These are phyloP conservation scores for Cercospora nicotianae DNA, from an alignment of 2,329 filamentous ascomycete genomes.

Conservation along the genomic window DNA sequence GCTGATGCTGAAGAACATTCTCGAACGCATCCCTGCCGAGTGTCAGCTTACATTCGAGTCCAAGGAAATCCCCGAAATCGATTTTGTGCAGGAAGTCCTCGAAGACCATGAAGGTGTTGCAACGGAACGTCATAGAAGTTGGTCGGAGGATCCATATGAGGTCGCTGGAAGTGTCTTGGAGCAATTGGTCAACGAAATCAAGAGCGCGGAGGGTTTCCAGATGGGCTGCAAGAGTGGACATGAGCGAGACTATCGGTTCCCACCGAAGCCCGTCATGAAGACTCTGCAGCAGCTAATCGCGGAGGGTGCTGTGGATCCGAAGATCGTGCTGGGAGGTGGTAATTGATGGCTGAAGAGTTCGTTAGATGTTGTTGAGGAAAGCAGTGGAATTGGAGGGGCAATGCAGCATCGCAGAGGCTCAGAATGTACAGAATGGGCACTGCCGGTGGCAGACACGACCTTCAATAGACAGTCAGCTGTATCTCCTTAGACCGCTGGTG, in stretches of 20 bases:
- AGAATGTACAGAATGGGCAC: neutral
- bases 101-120: conserved; percentile 6
- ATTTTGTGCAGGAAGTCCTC: conserved; percentile 18
- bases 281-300: conserved; percentile 15
- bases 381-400: neutral
- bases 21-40: conserved; percentile 28
- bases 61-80: conserved; percentile 16
- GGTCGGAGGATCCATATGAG: conserved; percentile 8
- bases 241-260: conserved; percentile 21
- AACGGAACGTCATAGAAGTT: neutral
- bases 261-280: conserved; percentile 14
- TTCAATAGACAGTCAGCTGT: neutral
- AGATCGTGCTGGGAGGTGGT: conserved; percentile 17
- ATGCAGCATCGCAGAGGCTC: neutral
- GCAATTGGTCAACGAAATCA: conserved; percentile 2
- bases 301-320: conserved; percentile 18
- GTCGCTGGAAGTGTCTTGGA: conserved; percentile 15
- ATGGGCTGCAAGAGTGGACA: conserved; percentile 17
- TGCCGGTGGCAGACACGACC: neutral
- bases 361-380: neutral
- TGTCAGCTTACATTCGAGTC: conserved; percentile 21
- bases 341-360: neutral
- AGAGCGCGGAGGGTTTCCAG: conserved; percentile 12
- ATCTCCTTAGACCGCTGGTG: neutral
- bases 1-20: conserved; percentile 20